Percentiles rank a stretch among this genome's conserved stretches.
Conservation (phyloP, 495 filamentous ascomycete species). For the Hamigera avellanea region DNA sequence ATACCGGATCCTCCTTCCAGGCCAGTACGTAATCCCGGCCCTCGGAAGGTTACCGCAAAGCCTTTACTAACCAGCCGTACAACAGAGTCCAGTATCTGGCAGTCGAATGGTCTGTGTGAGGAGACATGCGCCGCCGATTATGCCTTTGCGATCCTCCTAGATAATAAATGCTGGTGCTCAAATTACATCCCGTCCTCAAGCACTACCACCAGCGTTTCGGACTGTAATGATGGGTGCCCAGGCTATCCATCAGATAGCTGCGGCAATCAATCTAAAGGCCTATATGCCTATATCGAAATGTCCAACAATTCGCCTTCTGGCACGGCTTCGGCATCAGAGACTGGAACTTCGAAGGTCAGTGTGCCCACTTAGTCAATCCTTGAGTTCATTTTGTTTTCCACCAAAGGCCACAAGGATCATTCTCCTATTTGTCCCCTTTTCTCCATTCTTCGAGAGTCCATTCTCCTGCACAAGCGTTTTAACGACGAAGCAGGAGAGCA, state of each 20-base stretch:
- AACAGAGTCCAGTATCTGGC: slow-evolving; percentile 43
- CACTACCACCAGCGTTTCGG: slow-evolving; percentile 22
- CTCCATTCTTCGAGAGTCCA: no score
- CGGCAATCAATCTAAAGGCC: slow-evolving; percentile 37
- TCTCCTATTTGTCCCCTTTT: slow-evolving; percentile 5
- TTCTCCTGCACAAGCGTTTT: slow-evolving; percentile 5
- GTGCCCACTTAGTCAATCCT: not conserved
- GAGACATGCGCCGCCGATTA: slow-evolving; percentile 41
- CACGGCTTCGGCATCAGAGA: slow-evolving; percentile 19
- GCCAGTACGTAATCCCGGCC: slow-evolving; percentile 14
- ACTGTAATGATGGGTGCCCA: slow-evolving; percentile 51
- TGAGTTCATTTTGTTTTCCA: not conserved
- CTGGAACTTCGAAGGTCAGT: slow-evolving; percentile 2
- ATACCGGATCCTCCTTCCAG: slow-evolving; percentile 29
- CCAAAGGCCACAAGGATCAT: not conserved
- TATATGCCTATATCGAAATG: slow-evolving; percentile 49
- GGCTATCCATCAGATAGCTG: slow-evolving; percentile 57
- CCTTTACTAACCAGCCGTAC: slow-evolving; percentile 7
- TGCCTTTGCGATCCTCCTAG: slow-evolving; percentile 58
- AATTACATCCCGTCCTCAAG: slow-evolving; percentile 46
- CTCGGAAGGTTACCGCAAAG: no score
- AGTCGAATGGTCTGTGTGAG: slow-evolving; percentile 55
- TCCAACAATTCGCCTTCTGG: slow-evolving; percentile 16
- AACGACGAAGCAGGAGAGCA: slow-evolving; percentile 7
- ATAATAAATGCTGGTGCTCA: slow-evolving; percentile 62